phyloP scores from a whole-genome alignment of 257 asterid species.

The Petunia axillaris region DNA sequence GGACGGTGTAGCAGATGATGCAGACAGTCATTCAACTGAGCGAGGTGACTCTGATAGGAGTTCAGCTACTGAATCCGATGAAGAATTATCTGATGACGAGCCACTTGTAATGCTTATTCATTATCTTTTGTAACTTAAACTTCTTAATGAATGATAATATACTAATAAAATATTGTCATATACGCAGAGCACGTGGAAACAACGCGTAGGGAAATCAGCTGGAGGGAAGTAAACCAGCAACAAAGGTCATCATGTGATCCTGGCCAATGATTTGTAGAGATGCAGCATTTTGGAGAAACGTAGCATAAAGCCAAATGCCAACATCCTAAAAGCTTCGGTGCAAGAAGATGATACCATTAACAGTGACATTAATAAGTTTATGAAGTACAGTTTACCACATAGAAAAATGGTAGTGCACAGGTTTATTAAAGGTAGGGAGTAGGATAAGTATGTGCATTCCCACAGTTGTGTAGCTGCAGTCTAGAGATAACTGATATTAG shows the following conservation, averaged over 20 bases:
- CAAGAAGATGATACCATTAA: conserved; percentile 23
- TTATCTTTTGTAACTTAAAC: neutral
- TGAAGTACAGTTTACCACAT: conserved; percentile 30
- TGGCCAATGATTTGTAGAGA: conserved; percentile 20
- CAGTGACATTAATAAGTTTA: conserved; percentile 24
- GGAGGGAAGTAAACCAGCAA: conserved; percentile 30
- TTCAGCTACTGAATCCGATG: conserved; percentile 44
- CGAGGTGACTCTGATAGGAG: conserved; percentile 34
- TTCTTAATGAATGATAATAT: conserved; percentile 7
- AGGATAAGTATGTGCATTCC: conserved; percentile 26
- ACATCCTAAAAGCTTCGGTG: conserved; percentile 12
- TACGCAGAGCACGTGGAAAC: conserved; percentile 81
- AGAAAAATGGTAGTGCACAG: conserved; percentile 24
- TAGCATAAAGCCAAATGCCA: neutral
- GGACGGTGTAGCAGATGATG: conserved; percentile 32
- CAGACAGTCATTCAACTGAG: conserved; percentile 35
- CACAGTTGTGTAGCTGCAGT: conserved; percentile 29
- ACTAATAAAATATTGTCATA: neutral
- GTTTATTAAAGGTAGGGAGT: conserved; percentile 9
- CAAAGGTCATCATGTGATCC: conserved; percentile 10
- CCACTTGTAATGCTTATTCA: conserved; percentile 65
- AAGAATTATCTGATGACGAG: conserved; percentile 79
- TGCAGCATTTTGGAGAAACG: conserved; percentile 25
- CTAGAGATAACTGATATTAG: conserved; percentile 22
- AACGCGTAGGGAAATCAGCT: conserved; percentile 62